phyloP scores from a whole-genome alignment of 2,329 filamentous ascomycete species.

The Plectosphaerella cucumerina region DNA sequence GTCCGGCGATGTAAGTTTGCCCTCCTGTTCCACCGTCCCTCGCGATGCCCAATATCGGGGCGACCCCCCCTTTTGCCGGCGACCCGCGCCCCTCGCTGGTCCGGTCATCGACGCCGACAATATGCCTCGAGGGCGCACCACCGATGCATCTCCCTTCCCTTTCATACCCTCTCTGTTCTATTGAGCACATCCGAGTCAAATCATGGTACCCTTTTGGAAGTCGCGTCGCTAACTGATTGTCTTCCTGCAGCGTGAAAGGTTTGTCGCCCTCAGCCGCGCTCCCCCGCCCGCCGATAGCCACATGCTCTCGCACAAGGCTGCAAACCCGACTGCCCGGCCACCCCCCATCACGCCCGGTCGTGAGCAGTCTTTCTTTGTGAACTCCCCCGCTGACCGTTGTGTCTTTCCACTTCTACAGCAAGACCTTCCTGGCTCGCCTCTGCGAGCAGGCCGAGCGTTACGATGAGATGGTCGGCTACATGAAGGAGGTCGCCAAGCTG shows the following conservation, averaged over 20 bases:
- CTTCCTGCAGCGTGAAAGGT: slow-evolving; percentile 63
- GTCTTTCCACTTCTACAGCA: slow-evolving; percentile 59
- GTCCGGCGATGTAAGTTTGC: slow-evolving; percentile 14
- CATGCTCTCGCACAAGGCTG: no score
- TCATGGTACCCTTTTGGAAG: slow-evolving; percentile 4
- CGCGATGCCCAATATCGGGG: slow-evolving; percentile 9
- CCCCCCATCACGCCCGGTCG: slow-evolving; percentile 7
- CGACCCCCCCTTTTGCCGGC: slow-evolving; percentile 7
- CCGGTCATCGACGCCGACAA: slow-evolving; percentile 1
- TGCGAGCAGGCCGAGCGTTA: slow-evolving; percentile 99
- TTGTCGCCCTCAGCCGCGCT: slow-evolving; percentile 25
- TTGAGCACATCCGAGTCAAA: background rate
- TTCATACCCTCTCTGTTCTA: background rate
- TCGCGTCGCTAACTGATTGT: slow-evolving; percentile 28
- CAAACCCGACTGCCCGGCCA: slow-evolving; percentile 2
- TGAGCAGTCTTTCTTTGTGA: background rate
- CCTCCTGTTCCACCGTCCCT: slow-evolving; percentile 3
- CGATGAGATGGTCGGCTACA: slow-evolving; percentile 99
- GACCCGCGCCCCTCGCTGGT: slow-evolving; percentile 6
- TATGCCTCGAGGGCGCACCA: background rate
- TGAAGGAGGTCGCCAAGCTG: slow-evolving; percentile 95
- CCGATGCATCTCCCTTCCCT: background rate
- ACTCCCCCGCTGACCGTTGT: slow-evolving; percentile 8
- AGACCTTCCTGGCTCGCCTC: slow-evolving; percentile 99
- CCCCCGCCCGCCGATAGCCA: background rate